Base-by-base conservation (phyloP, 108 stramenopile genomes). In the Skeletonema grethae region DNA sequence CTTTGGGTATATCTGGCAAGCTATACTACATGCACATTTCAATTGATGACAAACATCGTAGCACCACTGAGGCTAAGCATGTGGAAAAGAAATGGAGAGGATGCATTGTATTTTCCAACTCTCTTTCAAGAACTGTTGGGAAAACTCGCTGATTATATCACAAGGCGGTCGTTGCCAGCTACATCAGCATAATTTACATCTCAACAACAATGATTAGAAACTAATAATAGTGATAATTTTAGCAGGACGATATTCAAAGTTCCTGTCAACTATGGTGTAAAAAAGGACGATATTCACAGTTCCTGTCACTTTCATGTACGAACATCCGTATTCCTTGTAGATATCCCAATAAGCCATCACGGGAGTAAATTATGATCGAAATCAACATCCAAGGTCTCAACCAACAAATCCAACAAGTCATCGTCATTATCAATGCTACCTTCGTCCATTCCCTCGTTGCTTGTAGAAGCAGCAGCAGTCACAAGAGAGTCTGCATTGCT, bases 401-500 rank as follows among this genome's bases (percentile, higher is more conserved):
- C 78, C 70, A 79, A 67, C 12, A 79, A 55, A 56, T 79, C 78
- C 61, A 79, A 50, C 11, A 79, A 68, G 13, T 72, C 66, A 7
- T 72, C 78, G 35, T 68, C 78, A 28, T 13, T 50, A 8, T 22
- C 50, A 22, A 22, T 22, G 7, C n/a, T 53, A 22, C 22, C 8
- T 9, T 22, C 20, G 8, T 53, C 22, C 9, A 24, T 6, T 0
- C 50, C 22, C 22, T 53, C 50, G 6, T n/a, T 22, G 22, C 50
- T 24, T 22, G 50, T 2, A 53, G 20, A 9, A n/a, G 41, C 41
- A 43, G 13, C 41, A 43, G 41, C 15, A n/a, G 41, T 43, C 15
- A 5, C n/a, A 4, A n/a, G 15, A 22, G 50, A 53, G 22, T 53
- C 22, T 20, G 18, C 20, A 8, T 22, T 53, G 50, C 50, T 53